Base-by-base conservation (phyloP, 192 early-diverging fungal genomes). In the Coemansia sp. region DNA sequence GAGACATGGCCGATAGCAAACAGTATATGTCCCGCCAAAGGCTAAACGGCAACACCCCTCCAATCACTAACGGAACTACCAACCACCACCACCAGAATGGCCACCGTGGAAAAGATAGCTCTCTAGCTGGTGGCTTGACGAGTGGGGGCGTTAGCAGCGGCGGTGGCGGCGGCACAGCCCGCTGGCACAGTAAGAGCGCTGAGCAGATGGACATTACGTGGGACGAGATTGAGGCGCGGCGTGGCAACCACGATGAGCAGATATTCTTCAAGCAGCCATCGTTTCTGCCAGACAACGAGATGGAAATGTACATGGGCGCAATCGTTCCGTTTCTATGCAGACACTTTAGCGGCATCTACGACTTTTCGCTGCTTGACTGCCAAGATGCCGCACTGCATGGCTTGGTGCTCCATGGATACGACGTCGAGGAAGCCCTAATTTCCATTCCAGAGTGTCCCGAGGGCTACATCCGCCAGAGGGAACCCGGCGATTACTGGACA, bases 321-420 rank as follows among this genome's bases (percentile, higher is more conserved):
- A 74, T 82, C 3, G 57, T 82, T 20, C 80, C 80, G 38, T 82
- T 74, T 23, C 48, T 82, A 46, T 59, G 41, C 46, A 64, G 74
- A 38, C 74, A 82, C 45, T 73, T 71, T 56, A 59, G 55, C 25
- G 14, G 6, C 11, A 23, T 69, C 10, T 63, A 50, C 0, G 81
- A 85, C 53, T 89, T 76, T 62, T 77, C 80, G 3, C 45, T 87
- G 8, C 66, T 86, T 56, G 90, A 92, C 68, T 62, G 87, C 42
- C 82, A 88, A 56, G 90, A 92, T 56, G 73, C 79, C 11, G 89
- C 87, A 6, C 70, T 92, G 34, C 60, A 83, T 45, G 77, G 76
- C 9, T 66, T 90, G 20, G 79, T 85, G 10, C 42, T 71, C 19
- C 76, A 69, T 29, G 66, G 61, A 6, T 91, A 85, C 48, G 80